These are phyloP conservation scores for Sphagnum fallax DNA, from an alignment of 228 moss, liverwort and hornwort species.

Conservation along the genomic window DNA sequence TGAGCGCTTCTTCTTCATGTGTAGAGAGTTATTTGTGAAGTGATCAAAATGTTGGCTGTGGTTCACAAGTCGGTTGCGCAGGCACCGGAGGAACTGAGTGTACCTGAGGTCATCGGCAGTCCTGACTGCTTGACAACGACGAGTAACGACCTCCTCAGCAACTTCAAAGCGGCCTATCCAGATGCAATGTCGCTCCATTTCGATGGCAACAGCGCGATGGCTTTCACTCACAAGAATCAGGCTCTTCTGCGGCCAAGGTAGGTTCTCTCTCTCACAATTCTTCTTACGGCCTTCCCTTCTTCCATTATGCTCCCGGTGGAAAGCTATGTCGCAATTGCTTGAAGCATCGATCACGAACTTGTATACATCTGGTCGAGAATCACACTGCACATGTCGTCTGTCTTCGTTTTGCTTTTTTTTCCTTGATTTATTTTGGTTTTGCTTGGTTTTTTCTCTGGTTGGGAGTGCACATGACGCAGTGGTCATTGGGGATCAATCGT, in stretches of 20 bases:
- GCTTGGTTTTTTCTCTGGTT: background rate
- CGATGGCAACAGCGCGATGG: conserved; percentile 64
- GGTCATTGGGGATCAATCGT: background rate
- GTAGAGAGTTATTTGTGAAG: background rate
- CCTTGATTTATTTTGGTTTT: background rate
- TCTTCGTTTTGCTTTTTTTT: background rate
- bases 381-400: background rate
- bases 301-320: background rate
- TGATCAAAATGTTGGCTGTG: conserved; percentile 66
- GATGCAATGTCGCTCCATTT: conserved; percentile 53
- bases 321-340: background rate
- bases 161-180: conserved; percentile 40
- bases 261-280: background rate
- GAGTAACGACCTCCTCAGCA: conserved; percentile 29
- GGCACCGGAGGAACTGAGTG: conserved; percentile 60
- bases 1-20: too few species aligned
- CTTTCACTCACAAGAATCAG: conserved; percentile 50
- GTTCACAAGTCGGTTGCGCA: conserved; percentile 63
- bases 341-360: background rate
- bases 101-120: conserved; percentile 17
- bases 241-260: conserved; percentile 66
- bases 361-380: background rate
- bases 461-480: background rate
- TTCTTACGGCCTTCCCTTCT: background rate
- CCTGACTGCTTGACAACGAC: conserved; percentile 30